phyloP scores from a whole-genome alignment of 306 rosid species.

The Dicorynia guianensis region DNA sequence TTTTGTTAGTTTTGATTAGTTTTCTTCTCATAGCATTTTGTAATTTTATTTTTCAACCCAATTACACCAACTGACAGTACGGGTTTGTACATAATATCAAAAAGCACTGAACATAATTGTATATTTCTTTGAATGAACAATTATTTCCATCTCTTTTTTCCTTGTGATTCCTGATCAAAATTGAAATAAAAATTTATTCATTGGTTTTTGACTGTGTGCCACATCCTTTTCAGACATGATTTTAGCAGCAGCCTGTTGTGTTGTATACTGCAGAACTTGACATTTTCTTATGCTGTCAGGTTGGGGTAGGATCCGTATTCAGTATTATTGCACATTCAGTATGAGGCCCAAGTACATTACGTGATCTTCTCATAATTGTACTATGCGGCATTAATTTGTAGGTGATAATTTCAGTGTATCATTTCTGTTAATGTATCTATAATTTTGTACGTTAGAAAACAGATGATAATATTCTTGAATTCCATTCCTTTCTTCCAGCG shows the following conservation, averaged over 20 bases:
- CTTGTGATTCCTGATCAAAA: neutral
- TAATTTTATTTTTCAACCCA: conserved; percentile 25
- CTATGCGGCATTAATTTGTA: conserved; percentile 41
- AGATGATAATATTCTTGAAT: conserved; percentile 22
- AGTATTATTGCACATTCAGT: conserved; percentile 45
- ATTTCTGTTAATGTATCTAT: conserved; percentile 20
- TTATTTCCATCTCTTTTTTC: neutral
- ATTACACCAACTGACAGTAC: conserved; percentile 21
- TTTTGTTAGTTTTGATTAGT: conserved; percentile 8
- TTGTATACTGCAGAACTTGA: neutral
- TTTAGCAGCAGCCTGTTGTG: neutral
- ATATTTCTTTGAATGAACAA: neutral
- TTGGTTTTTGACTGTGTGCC: conserved; percentile 18
- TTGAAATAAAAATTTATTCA: neutral
- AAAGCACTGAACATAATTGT: neutral
- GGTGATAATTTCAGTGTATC: conserved; percentile 13
- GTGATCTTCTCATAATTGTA: conserved; percentile 34
- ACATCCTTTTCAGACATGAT: neutral
- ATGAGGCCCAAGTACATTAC: conserved; percentile 15
- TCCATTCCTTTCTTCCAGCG: conserved; percentile 1
- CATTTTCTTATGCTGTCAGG: conserved; percentile 32
- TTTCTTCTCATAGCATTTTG: conserved; percentile 18
- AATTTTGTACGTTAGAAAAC: conserved; percentile 38
- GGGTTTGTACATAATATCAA: conserved; percentile 38
- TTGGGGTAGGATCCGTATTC: conserved; percentile 44